Conservation (phyloP, 1,284 basidiomycete species). For the Singerocomus rubriflavus region DNA sequence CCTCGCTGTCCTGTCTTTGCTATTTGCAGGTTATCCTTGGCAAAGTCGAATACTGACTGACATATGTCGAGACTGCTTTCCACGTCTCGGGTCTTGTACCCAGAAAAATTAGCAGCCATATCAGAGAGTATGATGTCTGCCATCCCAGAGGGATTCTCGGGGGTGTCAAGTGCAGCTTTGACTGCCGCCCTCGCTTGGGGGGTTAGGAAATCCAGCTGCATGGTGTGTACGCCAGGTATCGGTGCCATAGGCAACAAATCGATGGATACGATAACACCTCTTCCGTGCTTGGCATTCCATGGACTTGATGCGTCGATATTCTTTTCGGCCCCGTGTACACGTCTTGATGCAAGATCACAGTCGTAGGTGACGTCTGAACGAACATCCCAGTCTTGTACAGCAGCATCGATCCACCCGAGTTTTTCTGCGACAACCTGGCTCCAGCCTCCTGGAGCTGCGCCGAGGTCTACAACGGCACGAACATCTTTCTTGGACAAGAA, state of each 20-base stretch:
- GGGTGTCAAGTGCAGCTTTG: conserved; percentile 40
- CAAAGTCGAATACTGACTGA: conserved; percentile 61
- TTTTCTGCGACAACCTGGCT: conserved; percentile 73
- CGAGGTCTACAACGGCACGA: conserved; percentile 72
- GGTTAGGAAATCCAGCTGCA: conserved; percentile 77
- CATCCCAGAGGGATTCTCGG: conserved; percentile 41
- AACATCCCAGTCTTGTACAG: not conserved
- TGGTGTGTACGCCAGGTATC: conserved; percentile 62
- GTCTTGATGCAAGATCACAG: not conserved
- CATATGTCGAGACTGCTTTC: conserved; percentile 63
- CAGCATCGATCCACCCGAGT: conserved; percentile 42
- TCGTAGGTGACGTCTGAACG: not conserved
- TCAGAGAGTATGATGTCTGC: conserved; percentile 75
- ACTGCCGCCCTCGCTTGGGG: conserved; percentile 50
- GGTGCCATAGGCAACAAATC: conserved; percentile 69
- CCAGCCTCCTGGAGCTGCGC: conserved; percentile 88
- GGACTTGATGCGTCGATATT: conserved; percentile 1
- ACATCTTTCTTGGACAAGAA: conserved; percentile 56
- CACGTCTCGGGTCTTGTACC: conserved; percentile 57
- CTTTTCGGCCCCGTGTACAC: not conserved
- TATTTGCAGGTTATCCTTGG: conserved; percentile 47
- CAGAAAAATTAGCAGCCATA: conserved; percentile 73
- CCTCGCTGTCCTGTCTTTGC: conserved; percentile 37
- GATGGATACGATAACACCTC: conserved; percentile 65
- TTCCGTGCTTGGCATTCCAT: conserved; percentile 27